Percentiles rank a stretch among this genome's conserved stretches.
Evolutionary conservation across 2,329 filamentous ascomycete genomes (phyloP).

Genomic region (Fusarium armeniacum): DNA sequence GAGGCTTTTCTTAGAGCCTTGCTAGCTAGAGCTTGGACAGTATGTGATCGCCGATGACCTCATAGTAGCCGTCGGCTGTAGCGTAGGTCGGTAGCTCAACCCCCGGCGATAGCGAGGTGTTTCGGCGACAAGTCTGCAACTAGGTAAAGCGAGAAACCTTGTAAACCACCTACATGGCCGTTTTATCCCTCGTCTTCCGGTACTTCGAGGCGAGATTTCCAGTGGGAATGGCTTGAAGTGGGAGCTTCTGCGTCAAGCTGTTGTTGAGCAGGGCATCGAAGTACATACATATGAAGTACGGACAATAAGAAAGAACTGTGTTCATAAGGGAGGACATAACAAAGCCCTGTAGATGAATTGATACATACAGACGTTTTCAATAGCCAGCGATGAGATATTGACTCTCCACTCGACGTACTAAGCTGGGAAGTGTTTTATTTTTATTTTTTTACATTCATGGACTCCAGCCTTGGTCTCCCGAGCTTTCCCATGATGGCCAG

Average conservation of each 20-base stretch:
- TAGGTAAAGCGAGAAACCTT: conserved; percentile 35
- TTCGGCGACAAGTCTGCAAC: conserved; percentile 47
- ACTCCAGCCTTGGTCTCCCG: conserved; percentile 5
- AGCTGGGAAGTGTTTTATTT: conserved; percentile 1
- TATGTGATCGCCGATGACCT: conserved; percentile 41
- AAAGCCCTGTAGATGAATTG: conserved; percentile 31
- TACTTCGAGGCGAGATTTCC: conserved; percentile 30
- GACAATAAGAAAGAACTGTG: background rate
- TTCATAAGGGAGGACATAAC: conserved; percentile 4
- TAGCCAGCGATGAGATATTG: conserved; percentile 36
- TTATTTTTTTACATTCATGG: background rate
- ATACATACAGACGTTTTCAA: conserved; percentile 39
- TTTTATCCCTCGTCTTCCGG: conserved; percentile 40
- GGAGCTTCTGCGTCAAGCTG: conserved; percentile 4
- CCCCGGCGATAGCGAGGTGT: conserved; percentile 32
- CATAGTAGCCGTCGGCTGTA: conserved; percentile 43
- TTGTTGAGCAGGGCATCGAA: conserved; percentile 1
- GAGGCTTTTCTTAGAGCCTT: conserved; percentile 7
- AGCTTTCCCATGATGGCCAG: conserved; percentile 31
- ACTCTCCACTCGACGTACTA: conserved; percentile 29
- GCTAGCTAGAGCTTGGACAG: background rate
- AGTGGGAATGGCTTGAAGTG: conserved; percentile 7
- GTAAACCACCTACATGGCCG: conserved; percentile 21
- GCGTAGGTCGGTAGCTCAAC: conserved; percentile 26
- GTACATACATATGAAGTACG: background rate